Percentiles rank a stretch among this genome's conserved stretches.
Conservation (phyloP, 805 yeast genomes). For the Teunomyces lycoperdinae region DNA sequence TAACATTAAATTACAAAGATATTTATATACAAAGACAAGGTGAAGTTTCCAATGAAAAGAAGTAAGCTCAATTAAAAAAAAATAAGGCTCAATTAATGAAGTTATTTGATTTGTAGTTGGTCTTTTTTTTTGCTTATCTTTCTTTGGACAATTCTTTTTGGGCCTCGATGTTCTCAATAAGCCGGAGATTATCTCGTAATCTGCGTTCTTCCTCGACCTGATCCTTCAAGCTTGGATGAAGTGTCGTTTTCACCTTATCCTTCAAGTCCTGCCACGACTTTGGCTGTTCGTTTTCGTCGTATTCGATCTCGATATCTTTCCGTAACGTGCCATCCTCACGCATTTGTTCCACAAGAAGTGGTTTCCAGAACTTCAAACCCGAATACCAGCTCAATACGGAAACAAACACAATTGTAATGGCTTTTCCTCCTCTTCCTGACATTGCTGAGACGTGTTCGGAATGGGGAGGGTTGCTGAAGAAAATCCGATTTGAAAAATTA, state of each 20-base stretch:
- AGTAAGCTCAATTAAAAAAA: background rate
- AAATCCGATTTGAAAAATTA: background rate
- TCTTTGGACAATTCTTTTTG: conserved; percentile 3
- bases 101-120: background rate
- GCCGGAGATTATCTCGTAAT: conserved; percentile 7
- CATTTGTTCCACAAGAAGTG: conserved; percentile 67
- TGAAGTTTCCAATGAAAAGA: too few species aligned
- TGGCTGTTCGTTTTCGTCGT: conserved; percentile 32
- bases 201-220: conserved; percentile 8
- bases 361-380: conserved; percentile 70
- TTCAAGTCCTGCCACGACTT: conserved; percentile 38
- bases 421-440: conserved; percentile 22
- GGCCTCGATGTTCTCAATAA: conserved; percentile 8
- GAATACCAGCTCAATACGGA: conserved; percentile 40
- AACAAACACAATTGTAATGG: conserved; percentile 20
- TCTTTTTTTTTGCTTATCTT: background rate
- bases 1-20: background rate
- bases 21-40: background rate
- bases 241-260: conserved; percentile 25
- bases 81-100: background rate
- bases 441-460: background rate
- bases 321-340: conserved; percentile 65
- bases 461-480: background rate
- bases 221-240: conserved; percentile 25
- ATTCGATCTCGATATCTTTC: conserved; percentile 55